Evolutionary conservation across 208 protist genomes (phyloP).

Genomic region (Porcisia deanei): DNA sequence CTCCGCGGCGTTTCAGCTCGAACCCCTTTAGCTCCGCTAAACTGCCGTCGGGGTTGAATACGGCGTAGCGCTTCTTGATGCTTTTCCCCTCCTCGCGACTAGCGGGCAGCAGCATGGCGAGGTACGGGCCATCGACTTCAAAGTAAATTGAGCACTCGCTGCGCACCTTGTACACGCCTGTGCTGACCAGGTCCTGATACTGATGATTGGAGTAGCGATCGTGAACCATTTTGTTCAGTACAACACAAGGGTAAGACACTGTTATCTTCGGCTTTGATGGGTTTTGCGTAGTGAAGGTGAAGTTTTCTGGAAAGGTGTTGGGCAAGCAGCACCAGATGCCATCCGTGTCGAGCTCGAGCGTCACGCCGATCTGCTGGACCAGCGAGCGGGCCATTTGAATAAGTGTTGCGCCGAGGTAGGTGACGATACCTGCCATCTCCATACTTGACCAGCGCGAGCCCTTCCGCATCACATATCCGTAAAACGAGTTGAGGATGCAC

Average conservation of each 20-base stretch:
- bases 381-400: constrained; percentile 98
- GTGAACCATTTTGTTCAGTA: constrained; percentile 99
- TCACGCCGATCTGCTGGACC: constrained; percentile 97
- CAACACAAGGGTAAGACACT: constrained; percentile 97
- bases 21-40: constrained; percentile 99
- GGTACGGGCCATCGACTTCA: constrained; percentile 99
- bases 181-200: constrained; percentile 94
- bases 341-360: constrained; percentile 99
- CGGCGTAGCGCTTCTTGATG: constrained; percentile 99
- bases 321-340: constrained; percentile 99
- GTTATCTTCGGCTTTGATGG: constrained; percentile 61
- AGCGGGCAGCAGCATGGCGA: constrained; percentile 99
- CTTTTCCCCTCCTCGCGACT: constrained; percentile 98
- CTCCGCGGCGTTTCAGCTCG: constrained; percentile 99
- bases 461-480: constrained; percentile 99
- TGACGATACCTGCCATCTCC: constrained; percentile 99
- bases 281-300: constrained; percentile 84
- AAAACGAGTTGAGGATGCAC: constrained; percentile 99
- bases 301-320: constrained; percentile 97
- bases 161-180: constrained; percentile 71
- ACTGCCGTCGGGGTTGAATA: constrained; percentile 97
- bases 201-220: constrained; percentile 99
- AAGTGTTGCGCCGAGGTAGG: constrained; percentile 98
- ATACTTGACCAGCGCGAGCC: constrained; percentile 99
- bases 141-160: constrained; percentile 99